These are phyloP conservation scores for Pythium sp. DNA, from an alignment of 352 stramenopile genomes.

Conservation along the genomic window DNA sequence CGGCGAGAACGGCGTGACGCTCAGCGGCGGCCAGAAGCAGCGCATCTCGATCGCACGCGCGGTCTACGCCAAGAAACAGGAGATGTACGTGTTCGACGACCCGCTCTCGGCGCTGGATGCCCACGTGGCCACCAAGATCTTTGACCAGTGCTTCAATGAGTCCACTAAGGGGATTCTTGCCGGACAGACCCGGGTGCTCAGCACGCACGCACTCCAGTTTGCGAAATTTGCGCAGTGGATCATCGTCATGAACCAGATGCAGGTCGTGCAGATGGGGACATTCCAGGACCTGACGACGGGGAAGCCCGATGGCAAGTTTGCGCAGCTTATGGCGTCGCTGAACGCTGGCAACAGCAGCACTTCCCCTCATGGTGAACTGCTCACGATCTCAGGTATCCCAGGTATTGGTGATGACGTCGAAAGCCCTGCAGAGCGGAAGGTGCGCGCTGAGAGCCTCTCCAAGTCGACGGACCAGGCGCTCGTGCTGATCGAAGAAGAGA, in stretches of 20 bases:
- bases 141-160: conserved; percentile 51
- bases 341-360: neutral
- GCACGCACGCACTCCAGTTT: conserved; percentile 53
- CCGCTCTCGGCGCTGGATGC: conserved; percentile 57
- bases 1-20: conserved; percentile 55
- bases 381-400: neutral
- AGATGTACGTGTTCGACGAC: conserved; percentile 74
- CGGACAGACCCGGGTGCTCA: conserved; percentile 50
- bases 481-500: conserved; percentile 45
- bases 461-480: conserved; percentile 15
- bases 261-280: conserved; percentile 57
- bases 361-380: neutral
- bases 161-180: conserved; percentile 33
- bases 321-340: conserved; percentile 30
- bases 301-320: conserved; percentile 39
- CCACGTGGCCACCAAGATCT: conserved; percentile 44
- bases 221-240: conserved; percentile 59
- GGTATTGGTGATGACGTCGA: neutral
- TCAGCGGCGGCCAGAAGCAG: conserved; percentile 69
- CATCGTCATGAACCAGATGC: conserved; percentile 72
- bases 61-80: conserved; percentile 43
- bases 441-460: conserved; percentile 7
- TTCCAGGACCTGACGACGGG: conserved; percentile 45
- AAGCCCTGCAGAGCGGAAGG: neutral
- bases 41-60: conserved; percentile 68